These are phyloP conservation scores for Scorias spongiosa DNA, from an alignment of 2,329 filamentous ascomycete genomes.

Conservation along the genomic window DNA sequence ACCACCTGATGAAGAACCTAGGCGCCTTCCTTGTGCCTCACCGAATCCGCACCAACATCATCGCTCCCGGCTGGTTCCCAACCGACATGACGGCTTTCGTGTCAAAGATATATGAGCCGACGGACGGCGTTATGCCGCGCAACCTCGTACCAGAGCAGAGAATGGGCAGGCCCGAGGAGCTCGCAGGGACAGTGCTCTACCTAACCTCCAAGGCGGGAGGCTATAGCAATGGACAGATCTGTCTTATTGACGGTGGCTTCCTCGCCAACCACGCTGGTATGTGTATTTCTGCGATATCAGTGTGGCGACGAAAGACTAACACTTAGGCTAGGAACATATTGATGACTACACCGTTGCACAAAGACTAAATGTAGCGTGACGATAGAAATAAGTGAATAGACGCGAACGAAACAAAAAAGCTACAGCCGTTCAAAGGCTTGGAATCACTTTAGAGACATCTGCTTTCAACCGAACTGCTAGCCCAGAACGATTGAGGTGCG, in stretches of 20 bases:
- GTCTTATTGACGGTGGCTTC: conserved; percentile 33
- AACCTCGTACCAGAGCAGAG: conserved; percentile 15
- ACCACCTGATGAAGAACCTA: conserved; percentile 31
- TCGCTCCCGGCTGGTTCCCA: conserved; percentile 30
- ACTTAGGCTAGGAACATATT: no score
- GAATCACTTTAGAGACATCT: no score
- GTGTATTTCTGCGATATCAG: neutral
- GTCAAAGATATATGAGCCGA: conserved; percentile 20
- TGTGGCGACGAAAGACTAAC: conserved; percentile 1
- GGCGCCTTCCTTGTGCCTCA: conserved; percentile 27
- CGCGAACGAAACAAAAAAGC: no score
- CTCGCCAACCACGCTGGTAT: conserved; percentile 15
- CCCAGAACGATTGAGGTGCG: no score
- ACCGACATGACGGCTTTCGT: conserved; percentile 29
- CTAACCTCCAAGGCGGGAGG: conserved; percentile 35
- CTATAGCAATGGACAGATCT: conserved; percentile 39
- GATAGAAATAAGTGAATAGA: no score
- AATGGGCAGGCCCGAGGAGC: conserved; percentile 27
- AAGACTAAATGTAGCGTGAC: no score
- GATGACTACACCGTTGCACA: no score
- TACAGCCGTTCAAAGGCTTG: no score
- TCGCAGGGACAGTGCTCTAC: conserved; percentile 36
- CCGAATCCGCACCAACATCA: conserved; percentile 32
- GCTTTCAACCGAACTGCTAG: no score
- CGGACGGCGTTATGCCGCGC: conserved; percentile 15